phyloP scores from a whole-genome alignment of 2,329 filamentous ascomycete species.

The Penicillium fuscoglaucum region DNA sequence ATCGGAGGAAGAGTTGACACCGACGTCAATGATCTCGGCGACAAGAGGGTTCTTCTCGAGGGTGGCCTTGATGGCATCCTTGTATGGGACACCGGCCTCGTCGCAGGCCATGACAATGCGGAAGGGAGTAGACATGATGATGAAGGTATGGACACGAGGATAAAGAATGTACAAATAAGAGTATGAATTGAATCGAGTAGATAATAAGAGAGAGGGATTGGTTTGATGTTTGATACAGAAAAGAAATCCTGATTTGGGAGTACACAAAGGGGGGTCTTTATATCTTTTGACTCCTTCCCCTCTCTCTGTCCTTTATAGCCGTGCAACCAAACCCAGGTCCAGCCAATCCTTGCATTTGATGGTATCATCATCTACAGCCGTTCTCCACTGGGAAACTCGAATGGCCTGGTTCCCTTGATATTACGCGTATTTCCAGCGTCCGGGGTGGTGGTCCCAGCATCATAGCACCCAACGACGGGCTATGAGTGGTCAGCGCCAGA shows the following conservation, averaged over 20 bases:
- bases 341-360: conserved; percentile 4
- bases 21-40: conserved; percentile 69
- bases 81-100: conserved; percentile 76
- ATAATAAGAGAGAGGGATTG: background rate
- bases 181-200: background rate
- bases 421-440: conserved; percentile 4
- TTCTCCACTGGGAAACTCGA: background rate
- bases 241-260: conserved; percentile 4
- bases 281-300: conserved; percentile 6
- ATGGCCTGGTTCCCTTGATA: background rate
- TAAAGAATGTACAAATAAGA: conserved; percentile 2
- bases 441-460: conserved; percentile 21
- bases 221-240: background rate
- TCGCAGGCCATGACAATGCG: conserved; percentile 65
- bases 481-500: conserved; percentile 10
- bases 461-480: conserved; percentile 14
- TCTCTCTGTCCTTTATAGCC: background rate
- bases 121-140: conserved; percentile 45
- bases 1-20: conserved; percentile 64
- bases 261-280: conserved; percentile 7
- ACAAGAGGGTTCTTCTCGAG: conserved; percentile 69
- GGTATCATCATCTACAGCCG: background rate
- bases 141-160: conserved; percentile 1
- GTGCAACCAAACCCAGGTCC: background rate
- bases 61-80: conserved; percentile 72